Evolutionary conservation across 31 red algal species (phyloP), one percentile per base, ranked within the genome.

Genomic region (Asparagopsis taxiformis): DNA sequence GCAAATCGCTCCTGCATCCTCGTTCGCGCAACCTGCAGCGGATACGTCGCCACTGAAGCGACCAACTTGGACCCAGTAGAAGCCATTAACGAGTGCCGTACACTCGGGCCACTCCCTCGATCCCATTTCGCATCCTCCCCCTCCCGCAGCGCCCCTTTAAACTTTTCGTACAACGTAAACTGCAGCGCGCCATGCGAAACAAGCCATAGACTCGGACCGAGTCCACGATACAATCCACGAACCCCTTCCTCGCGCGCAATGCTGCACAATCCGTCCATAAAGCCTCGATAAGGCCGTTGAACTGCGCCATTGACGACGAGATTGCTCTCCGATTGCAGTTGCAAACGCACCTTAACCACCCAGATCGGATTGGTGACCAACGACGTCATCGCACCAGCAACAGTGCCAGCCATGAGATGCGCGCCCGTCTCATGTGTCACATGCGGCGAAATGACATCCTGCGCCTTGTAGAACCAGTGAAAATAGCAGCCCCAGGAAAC

Each of bases 321-420:
- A 23, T 50, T 31, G 21, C 62, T 51, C 9, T 35, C 55, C 72
- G n/a, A n/a, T n/a, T 94, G 80, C 63, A 98, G 70, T 58, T 98
- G 95, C 73, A 98, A 55, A 0, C 95, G 77, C 55, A 88, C 88
- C 68, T 98, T 98, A 44, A 98, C 74, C 19, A 98, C 74, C 95
- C 95, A 98, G 29, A 98, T 82, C 1, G 95, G 95, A 43, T 94
- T 98, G 2, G 95, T 98, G 8, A 72, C 69, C 3, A 90, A 48
- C 16, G 72, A 74, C 20, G 81, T 88, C 50, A 94, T 59, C 21
- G 46, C 43, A 43, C 87, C 93, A 0, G 91, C 82, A 29, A 57
- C 26, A 2, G 64, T 83, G 8, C 75, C 91, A 1, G 91, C 77
- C 21, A 80, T 11, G 21, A 91, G 65, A 55, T 94, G 85, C 17